phyloP scores from a whole-genome alignment of 768 basidiomycete genomes.

The Grammothele lineata region DNA sequence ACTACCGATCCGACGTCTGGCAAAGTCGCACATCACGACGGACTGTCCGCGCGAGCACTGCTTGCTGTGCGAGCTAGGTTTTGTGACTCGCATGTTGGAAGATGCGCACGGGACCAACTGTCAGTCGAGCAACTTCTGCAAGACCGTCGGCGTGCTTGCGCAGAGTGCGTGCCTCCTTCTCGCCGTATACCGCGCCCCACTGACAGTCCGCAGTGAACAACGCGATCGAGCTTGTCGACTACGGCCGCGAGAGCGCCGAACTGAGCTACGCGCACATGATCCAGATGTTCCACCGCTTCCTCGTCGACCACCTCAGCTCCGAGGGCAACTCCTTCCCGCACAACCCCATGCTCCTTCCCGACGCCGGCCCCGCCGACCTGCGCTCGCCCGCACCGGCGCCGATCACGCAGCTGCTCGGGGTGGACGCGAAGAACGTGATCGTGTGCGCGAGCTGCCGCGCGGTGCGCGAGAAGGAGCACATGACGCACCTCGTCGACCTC shows the following conservation, averaged over 20 bases:
- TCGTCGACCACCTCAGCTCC: constrained; percentile 76
- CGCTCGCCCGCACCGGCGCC: constrained; percentile 53
- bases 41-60: constrained; percentile 90
- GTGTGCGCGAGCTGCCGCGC: constrained; percentile 74
- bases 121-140: constrained; percentile 96
- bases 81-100: constrained; percentile 92
- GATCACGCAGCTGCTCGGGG: constrained; percentile 80
- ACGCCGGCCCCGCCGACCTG: constrained; percentile 20
- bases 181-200: background rate
- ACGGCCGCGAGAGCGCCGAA: constrained; percentile 68
- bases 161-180: constrained; percentile 51
- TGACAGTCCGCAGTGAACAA: constrained; percentile 46
- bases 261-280: constrained; percentile 86
- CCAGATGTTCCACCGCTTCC: constrained; percentile 92
- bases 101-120: constrained; percentile 93
- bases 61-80: constrained; percentile 91
- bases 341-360: constrained; percentile 46
- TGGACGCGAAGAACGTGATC: constrained; percentile 72
- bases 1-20: constrained; percentile 69
- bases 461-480: constrained; percentile 67
- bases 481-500: constrained; percentile 83
- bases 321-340: constrained; percentile 65
- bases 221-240: constrained; percentile 87
- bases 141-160: constrained; percentile 84
- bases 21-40: constrained; percentile 89